Evolutionary conservation across 352 stramenopile species (phyloP).

Genomic region (Pythium chondricola): DNA sequence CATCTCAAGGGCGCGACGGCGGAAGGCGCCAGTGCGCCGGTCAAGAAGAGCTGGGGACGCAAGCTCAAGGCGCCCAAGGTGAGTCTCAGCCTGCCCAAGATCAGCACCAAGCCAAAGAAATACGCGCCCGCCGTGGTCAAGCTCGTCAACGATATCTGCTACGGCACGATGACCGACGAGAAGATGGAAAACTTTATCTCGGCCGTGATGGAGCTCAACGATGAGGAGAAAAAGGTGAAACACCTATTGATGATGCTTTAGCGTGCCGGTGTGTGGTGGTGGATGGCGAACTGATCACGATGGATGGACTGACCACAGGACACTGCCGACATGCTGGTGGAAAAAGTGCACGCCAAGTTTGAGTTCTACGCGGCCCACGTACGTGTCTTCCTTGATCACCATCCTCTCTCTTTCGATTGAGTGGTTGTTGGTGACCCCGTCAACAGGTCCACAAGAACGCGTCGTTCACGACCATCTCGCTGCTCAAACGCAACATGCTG

Average conservation of each 20-base stretch:
- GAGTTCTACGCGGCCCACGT: slow-evolving; percentile 79
- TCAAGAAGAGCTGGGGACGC: slow-evolving; percentile 80
- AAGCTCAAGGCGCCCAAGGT: slow-evolving; percentile 71
- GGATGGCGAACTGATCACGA: neutral
- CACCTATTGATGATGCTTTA: no score
- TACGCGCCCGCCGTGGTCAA: slow-evolving; percentile 57
- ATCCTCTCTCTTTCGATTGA: no score
- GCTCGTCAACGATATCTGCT: slow-evolving; percentile 81
- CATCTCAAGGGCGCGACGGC: slow-evolving; percentile 66
- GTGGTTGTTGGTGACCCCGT: no score
- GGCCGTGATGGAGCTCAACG: slow-evolving; percentile 57
- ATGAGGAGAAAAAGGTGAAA: slow-evolving; percentile 69
- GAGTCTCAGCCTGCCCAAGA: slow-evolving; percentile 70
- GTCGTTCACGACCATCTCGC: slow-evolving; percentile 52
- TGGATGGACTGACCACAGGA: slow-evolving; percentile 27
- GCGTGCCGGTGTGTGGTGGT: no score
- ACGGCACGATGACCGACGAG: slow-evolving; percentile 63
- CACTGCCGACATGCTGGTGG: slow-evolving; percentile 72
- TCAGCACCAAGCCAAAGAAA: slow-evolving; percentile 40
- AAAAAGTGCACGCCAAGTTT: slow-evolving; percentile 79
- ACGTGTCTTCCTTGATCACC: no score
- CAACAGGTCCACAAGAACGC: slow-evolving; percentile 81
- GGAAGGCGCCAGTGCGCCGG: slow-evolving; percentile 51
- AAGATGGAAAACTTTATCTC: slow-evolving; percentile 65
- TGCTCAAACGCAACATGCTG: slow-evolving; percentile 77